Percentiles rank a stretch among this genome's conserved stretches.
These are phyloP conservation scores for Glycine tomentella DNA, from an alignment of 306 rosid genomes.

Conservation along the genomic window DNA sequence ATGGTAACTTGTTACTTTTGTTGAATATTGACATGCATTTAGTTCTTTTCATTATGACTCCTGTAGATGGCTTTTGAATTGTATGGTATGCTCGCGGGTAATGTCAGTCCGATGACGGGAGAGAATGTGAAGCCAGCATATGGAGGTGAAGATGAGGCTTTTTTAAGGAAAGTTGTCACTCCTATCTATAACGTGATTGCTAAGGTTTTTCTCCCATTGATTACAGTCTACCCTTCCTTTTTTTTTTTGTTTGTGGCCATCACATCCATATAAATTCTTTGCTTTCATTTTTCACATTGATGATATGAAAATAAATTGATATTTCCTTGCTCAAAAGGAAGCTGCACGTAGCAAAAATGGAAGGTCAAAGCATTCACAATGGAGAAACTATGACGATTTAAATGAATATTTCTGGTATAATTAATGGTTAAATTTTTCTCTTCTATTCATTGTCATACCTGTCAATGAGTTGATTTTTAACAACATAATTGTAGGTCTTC, in stretches of 20 bases:
- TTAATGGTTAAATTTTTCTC: not conserved
- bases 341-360: conserved; percentile 79
- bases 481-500: conserved; percentile 73
- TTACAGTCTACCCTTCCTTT: not conserved
- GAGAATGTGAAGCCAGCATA: conserved; percentile 98
- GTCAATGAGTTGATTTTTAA: conserved; percentile 39
- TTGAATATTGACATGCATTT: conserved; percentile 25
- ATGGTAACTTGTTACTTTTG: not conserved
- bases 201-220: conserved; percentile 57
- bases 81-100: conserved; percentile 99
- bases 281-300: conserved; percentile 28
- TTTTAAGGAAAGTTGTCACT: conserved; percentile 85
- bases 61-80: conserved; percentile 96
- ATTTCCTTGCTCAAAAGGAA: conserved; percentile 67
- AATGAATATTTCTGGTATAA: conserved; percentile 95
- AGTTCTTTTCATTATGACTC: conserved; percentile 40
- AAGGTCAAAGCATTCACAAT: conserved; percentile 95
- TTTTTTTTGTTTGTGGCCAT: conserved; percentile 4
- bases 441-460: conserved; percentile 12
- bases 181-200: conserved; percentile 92
- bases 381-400: conserved; percentile 98
- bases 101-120: conserved; percentile 98
- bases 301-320: conserved; percentile 32
- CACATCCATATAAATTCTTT: conserved; percentile 15
- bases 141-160: conserved; percentile 97